Evolutionary conservation across 345 rosid species (phyloP).

Genomic region (Citrus mangshanensis): DNA sequence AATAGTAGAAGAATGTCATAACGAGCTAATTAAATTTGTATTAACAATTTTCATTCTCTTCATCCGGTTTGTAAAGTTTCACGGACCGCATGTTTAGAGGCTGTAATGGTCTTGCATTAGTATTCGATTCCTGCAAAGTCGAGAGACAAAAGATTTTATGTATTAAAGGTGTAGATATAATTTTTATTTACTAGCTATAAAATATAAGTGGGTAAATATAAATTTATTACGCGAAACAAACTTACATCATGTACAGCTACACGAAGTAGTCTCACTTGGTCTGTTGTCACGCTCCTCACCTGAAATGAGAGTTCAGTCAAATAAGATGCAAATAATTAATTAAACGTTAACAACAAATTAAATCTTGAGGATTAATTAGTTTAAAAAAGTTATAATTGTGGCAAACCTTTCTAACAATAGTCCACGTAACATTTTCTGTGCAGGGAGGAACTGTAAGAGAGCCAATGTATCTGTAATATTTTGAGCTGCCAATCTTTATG

Average conservation of each 20-base stretch:
- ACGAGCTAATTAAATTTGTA: neutral
- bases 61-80: conserved; percentile 41
- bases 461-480: conserved; percentile 74
- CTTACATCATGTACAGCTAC: conserved; percentile 83
- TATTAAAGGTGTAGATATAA: too few relatives aligned
- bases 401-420: conserved; percentile 48
- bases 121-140: conserved; percentile 44
- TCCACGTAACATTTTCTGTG: conserved; percentile 72
- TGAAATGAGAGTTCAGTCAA: neutral
- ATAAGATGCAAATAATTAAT: too few relatives aligned
- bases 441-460: conserved; percentile 92
- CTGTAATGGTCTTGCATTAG: conserved; percentile 73
- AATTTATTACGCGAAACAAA: neutral
- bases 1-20: too few relatives aligned
- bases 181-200: too few relatives aligned
- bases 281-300: conserved; percentile 58
- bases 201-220: too few relatives aligned
- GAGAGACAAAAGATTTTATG: neutral
- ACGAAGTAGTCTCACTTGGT: conserved; percentile 61
- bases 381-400: neutral
- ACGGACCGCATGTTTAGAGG: conserved; percentile 40
- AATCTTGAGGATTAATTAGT: neutral
- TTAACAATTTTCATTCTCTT: conserved; percentile 11
- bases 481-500: conserved; percentile 50
- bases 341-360: neutral